Percentiles rank a stretch among this genome's conserved stretches.
Conservation (phyloP, 108 stramenopile genomes). For the Craspedostauros australis region DNA sequence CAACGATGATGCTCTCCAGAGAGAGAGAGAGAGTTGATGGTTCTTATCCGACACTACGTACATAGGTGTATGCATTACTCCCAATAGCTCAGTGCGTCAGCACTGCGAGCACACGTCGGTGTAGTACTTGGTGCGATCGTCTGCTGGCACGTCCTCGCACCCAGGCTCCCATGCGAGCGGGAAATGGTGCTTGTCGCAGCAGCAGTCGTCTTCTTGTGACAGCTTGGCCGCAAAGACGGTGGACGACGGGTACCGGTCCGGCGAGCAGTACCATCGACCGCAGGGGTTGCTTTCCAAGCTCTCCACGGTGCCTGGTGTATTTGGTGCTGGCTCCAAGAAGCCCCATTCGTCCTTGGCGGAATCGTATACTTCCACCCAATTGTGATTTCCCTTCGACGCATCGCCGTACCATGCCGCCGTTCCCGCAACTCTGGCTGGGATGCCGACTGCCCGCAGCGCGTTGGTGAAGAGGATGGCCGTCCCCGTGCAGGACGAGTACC, state of each 20-base stretch:
- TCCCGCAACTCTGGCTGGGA: slow-evolving; percentile 77
- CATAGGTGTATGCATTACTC: no score
- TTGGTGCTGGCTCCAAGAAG: slow-evolving; percentile 76
- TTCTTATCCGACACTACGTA: no score
- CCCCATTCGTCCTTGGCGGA: slow-evolving; percentile 43
- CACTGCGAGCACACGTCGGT: slow-evolving; percentile 45
- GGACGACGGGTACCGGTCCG: slow-evolving; percentile 48
- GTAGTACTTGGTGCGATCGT: slow-evolving; percentile 68
- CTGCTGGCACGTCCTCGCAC: slow-evolving; percentile 63
- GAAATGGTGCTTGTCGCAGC: slow-evolving; percentile 21
- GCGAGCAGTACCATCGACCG: slow-evolving; percentile 81
- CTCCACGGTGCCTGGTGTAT: slow-evolving; percentile 44
- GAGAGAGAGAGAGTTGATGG: no score
- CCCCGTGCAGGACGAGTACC: slow-evolving; percentile 83
- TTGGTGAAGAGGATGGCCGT: slow-evolving; percentile 55
- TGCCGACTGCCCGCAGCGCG: slow-evolving; percentile 65
- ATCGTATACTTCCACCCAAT: slow-evolving; percentile 85
- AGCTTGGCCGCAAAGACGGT: slow-evolving; percentile 66
- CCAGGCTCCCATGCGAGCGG: slow-evolving; percentile 81
- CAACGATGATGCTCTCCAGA: no score
- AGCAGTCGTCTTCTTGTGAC: slow-evolving; percentile 16
- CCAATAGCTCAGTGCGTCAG: no score
- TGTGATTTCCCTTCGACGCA: slow-evolving; percentile 77
- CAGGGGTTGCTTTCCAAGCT: slow-evolving; percentile 69
- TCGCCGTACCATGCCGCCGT: slow-evolving; percentile 83